Evolutionary conservation across 2,329 filamentous ascomycete species (phyloP), one percentile per base, ranked within the genome.

Genomic region (Penicillium corylophilum): DNA sequence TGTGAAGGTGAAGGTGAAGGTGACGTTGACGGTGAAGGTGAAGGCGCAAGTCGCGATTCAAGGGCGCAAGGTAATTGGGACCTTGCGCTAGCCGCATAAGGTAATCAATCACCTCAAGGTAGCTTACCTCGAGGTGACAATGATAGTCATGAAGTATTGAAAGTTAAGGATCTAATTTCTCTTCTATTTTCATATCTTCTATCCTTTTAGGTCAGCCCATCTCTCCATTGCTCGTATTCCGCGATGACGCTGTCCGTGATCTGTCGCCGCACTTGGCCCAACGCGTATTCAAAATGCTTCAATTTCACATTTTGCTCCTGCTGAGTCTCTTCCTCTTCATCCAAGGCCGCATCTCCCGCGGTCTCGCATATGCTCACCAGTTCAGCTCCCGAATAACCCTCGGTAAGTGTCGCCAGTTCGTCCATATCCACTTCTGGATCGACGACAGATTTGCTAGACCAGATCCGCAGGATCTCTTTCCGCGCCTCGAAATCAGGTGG

Each of bases 351-450:
- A 66, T 82, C 73, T 54, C 75, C 71, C 51, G 79, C 79, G 23
- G 71, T 74, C 59, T 80, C 74, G 55, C 79, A 81, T 18, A 88
- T 79, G 18, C 75, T 79, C 36, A 85, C 82, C 53, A 96, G 83
- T 72, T 96, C 93, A 0, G 92, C 91, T 2, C 92, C 92, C 1
- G 90, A 94, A 69, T 89, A 90, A 0, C 90, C 90, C 7, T 91
- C 86, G 0, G 88, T 88, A 42, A 75, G 70, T 15, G 68, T 65
- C 5, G 89, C 88, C 26, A 95, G 73, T 44, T 78, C 74, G 1
- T 79, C 73, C 8, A 90, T 70, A 64, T 90, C 82, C 13, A 95
- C 82, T 48, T 89, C 86, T 0, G 75, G 66, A 26, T 77, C 73
- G 35, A 90, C 75, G 20, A 81, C 76, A 46, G 88, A 80, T 49